Evolutionary conservation across 805 yeast species (phyloP).

Genomic region (Kuraishia piskuri): DNA sequence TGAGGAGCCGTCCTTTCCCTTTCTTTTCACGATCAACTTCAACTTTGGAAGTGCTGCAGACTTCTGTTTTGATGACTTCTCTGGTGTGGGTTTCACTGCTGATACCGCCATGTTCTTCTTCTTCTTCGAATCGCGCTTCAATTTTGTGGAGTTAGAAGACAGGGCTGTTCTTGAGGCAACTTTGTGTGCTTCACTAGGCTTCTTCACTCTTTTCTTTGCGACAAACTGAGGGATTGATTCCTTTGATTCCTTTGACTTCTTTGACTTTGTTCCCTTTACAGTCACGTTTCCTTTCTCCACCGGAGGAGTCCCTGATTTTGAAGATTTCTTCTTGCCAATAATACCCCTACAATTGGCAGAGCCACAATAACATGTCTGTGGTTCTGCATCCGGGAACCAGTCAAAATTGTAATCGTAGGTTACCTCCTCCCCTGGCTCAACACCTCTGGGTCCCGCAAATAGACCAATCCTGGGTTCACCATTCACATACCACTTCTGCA

Average conservation of each 20-base stretch:
- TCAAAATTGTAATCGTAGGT: conserved; percentile 42
- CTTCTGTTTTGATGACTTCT: no score
- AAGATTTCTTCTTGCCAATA: conserved; percentile 21
- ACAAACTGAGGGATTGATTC: no score
- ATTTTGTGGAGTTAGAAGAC: no score
- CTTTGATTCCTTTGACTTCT: not conserved
- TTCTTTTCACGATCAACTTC: not conserved
- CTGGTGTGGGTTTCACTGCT: no score
- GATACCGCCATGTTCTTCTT: no score
- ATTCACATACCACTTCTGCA: conserved; percentile 40
- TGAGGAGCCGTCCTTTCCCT: not conserved
- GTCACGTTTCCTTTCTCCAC: not conserved
- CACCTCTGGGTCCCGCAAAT: conserved; percentile 30
- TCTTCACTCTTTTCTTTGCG: no score
- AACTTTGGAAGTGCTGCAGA: not conserved
- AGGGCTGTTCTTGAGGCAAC: no score
- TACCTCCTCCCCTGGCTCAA: conserved; percentile 32
- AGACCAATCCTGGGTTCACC: conserved; percentile 37
- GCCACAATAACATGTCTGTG: conserved; percentile 37
- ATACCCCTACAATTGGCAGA: conserved; percentile 30
- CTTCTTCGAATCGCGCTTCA: no score
- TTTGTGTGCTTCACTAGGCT: no score
- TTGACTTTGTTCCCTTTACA: not conserved
- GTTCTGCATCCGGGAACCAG: conserved; percentile 32
- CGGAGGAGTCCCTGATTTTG: not conserved